These are phyloP conservation scores for Lycium ferocissimum DNA, from an alignment of 257 asterid genomes.

Conservation along the genomic window DNA sequence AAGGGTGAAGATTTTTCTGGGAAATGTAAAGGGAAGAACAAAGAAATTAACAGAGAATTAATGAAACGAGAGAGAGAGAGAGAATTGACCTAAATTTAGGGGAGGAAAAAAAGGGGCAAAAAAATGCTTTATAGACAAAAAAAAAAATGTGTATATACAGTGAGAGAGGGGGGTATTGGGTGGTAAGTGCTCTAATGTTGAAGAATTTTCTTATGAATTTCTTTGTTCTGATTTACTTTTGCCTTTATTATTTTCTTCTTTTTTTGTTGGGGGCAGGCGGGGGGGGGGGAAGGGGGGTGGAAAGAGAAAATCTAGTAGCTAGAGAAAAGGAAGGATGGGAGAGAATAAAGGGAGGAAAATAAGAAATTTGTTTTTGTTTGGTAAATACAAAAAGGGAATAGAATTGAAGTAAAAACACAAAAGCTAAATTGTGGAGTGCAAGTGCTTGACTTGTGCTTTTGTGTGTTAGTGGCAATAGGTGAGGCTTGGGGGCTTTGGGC, in stretches of 20 bases:
- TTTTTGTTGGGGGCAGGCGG: too few relatives aligned
- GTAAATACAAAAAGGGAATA: slow-evolving; percentile 3
- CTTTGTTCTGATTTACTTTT: background rate
- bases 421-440: slow-evolving; percentile 23
- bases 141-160: background rate
- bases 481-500: background rate
- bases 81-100: slow-evolving; percentile 2
- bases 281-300: too few relatives aligned
- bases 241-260: background rate
- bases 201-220: slow-evolving; percentile 22
- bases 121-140: slow-evolving; percentile 16
- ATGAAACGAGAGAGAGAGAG: too few relatives aligned
- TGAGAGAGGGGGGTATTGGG: slow-evolving; percentile 11
- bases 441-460: slow-evolving; percentile 22
- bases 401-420: background rate
- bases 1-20: slow-evolving; percentile 9
- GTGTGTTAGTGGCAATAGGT: background rate
- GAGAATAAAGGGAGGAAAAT: slow-evolving; percentile 25
- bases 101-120: background rate
- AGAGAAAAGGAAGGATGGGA: slow-evolving; percentile 2
- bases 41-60: background rate
- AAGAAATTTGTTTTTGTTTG: slow-evolving; percentile 25
- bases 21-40: background rate
- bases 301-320: slow-evolving; percentile 7
- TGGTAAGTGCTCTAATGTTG: slow-evolving; percentile 19